Evolutionary conservation across 345 rosid genomes (phyloP).

Genomic region (Salix brachista): DNA sequence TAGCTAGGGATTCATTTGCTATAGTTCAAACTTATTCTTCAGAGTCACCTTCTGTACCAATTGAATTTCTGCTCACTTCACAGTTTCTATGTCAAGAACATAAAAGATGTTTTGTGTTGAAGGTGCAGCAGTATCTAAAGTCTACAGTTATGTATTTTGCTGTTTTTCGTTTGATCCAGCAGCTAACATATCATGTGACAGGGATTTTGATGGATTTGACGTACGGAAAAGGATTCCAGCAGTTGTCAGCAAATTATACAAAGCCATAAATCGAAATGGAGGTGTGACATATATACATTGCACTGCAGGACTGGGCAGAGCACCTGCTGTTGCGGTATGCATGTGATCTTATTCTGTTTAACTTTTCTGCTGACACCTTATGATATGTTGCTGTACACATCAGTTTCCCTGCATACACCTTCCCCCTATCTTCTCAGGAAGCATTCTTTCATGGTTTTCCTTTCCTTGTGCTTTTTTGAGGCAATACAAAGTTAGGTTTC

Average conservation of each 20-base stretch:
- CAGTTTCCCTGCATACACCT: neutral
- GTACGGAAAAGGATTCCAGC: slow-evolving; percentile 92
- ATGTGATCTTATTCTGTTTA: neutral
- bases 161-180: slow-evolving; percentile 5
- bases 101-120: neutral
- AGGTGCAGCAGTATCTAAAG: neutral
- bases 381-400: neutral
- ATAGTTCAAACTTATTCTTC: neutral
- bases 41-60: neutral
- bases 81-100: neutral
- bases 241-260: slow-evolving; percentile 61
- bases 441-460: neutral
- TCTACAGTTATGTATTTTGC: neutral
- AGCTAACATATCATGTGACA: slow-evolving; percentile 34
- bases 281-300: slow-evolving; percentile 92
- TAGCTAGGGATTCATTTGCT: neutral
- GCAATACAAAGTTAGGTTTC: neutral
- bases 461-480: neutral
- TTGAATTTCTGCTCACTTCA: neutral
- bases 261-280: slow-evolving; percentile 69
- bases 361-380: neutral
- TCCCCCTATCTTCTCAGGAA: neutral
- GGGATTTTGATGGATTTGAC: slow-evolving; percentile 97
- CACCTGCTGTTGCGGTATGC: slow-evolving; percentile 88
- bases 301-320: slow-evolving; percentile 98